Conservation (phyloP, 139 green algal species). For the Closterium sp. region DNA sequence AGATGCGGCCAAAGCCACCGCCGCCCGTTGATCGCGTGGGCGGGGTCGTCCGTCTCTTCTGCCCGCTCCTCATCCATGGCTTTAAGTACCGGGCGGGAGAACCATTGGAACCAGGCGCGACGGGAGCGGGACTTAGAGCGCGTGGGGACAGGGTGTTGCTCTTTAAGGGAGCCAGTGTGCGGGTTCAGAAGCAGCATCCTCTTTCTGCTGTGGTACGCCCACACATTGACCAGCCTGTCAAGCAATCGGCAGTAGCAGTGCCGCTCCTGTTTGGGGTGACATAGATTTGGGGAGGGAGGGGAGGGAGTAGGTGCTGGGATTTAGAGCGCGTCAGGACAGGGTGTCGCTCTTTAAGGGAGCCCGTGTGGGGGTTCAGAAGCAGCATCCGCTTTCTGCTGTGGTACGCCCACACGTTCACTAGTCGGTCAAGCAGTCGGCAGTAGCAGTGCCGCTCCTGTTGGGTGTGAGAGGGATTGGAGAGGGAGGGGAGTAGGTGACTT, state of each 20-base stretch:
- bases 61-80: slow-evolving; percentile 32
- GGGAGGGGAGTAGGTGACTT: no score
- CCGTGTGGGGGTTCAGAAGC: neutral
- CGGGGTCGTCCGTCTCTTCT: slow-evolving; percentile 19
- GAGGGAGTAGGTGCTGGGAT: no score
- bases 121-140: neutral
- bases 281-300: no score
- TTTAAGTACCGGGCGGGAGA: slow-evolving; percentile 20
- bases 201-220: slow-evolving; percentile 43
- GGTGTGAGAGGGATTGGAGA: no score
- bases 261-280: neutral
- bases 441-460: slow-evolving; percentile 22
- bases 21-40: neutral
- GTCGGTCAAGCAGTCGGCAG: slow-evolving; percentile 31
- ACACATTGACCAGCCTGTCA: slow-evolving; percentile 44
- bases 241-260: slow-evolving; percentile 50
- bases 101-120: slow-evolving; percentile 21
- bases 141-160: slow-evolving; percentile 23
- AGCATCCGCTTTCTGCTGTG: slow-evolving; percentile 3
- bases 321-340: neutral
- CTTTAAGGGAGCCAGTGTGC: slow-evolving; percentile 16
- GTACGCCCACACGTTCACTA: slow-evolving; percentile 49
- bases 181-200: slow-evolving; percentile 22
- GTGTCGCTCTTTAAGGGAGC: slow-evolving; percentile 22
- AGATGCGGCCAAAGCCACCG: slow-evolving; percentile 29